These are phyloP conservation scores for Capronia epimyces DNA, from an alignment of 2,329 filamentous ascomycete species.

Conservation along the genomic window DNA sequence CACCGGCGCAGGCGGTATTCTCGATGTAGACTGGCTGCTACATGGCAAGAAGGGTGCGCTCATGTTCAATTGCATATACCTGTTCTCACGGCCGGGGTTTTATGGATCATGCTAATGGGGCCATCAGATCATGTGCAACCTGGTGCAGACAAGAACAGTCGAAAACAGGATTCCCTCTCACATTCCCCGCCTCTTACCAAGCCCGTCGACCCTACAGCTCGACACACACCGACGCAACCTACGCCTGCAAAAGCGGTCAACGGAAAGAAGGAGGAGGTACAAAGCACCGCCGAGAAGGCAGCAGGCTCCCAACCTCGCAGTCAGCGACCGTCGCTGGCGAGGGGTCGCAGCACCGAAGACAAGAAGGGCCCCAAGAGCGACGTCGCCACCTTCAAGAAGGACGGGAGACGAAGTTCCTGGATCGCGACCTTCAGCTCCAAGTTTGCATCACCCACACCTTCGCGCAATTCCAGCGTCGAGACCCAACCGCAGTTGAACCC, in stretches of 20 bases:
- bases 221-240: constrained; percentile 10
- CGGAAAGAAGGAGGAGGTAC: constrained; percentile 11
- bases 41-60: constrained; percentile 71
- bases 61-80: background rate
- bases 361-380: constrained; percentile 13
- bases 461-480: constrained; percentile 27
- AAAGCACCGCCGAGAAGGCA: constrained; percentile 5
- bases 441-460: constrained; percentile 59
- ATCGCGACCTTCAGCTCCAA: constrained; percentile 90
- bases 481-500: constrained; percentile 2
- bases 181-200: constrained; percentile 23
- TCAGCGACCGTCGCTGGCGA: constrained; percentile 12
- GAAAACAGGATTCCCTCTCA: constrained; percentile 18
- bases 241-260: constrained; percentile 19
- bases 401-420: constrained; percentile 71
- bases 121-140: constrained; percentile 16
- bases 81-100: background rate
- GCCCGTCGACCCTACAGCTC: constrained; percentile 21
- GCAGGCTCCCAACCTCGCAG: background rate
- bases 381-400: constrained; percentile 20
- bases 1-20: constrained; percentile 51
- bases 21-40: constrained; percentile 90
- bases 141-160: constrained; percentile 28
- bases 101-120: constrained; percentile 3
- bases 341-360: constrained; percentile 18